Evolutionary conservation across 495 filamentous ascomycete genomes (phyloP), one percentile per base, ranked within the genome.

Genomic region (Parathielavia hyrcaniae): DNA sequence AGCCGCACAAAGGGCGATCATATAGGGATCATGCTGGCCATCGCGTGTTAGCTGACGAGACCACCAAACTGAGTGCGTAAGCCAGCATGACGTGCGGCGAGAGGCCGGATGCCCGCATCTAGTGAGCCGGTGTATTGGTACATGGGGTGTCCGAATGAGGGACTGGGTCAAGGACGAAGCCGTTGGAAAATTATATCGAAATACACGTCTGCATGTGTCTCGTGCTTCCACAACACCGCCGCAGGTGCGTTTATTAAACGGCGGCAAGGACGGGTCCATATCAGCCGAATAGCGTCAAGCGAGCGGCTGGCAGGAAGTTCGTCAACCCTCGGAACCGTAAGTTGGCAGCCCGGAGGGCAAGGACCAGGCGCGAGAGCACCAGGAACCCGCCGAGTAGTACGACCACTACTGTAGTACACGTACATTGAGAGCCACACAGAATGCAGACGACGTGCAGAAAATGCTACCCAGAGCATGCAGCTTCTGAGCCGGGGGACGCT

Each of bases 251-350:
- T 52, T 32, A 53, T 52, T 32, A 53, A 61, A 51, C 38, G 62
- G 61, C 40, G 49, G 53, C 16, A 44, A 55, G 50, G 23, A 57
- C 54, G 46, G 58, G 54, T 22, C 34, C 17, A 39, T 16, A 54
- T 59, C 50, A 62, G 26, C 60, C 57, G 52, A 57, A 59, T 40
- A 61, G 60, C 64, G 54, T 58, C 56, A 26, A 51, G 39, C 46
- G 19, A 46, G 44, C 39, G 11, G 19, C 40, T 39, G 54, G n/a
- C 51, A 47, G 19, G 19, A 11, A 1, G 20, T n/a, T 1, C 13
- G 41, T 6, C 26, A 30, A 30, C 26, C 26, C 26, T 30, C 26
- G 26, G 26, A 6, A 30, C 26, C 26, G 26, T n/a, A n/a, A n/a
- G n/a, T 44, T 20, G 17, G 44, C 4, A 1, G 44, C 26, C 10